Percentiles rank a stretch among this genome's conserved stretches.
Conservation (phyloP, 1,284 basidiomycete genomes). For the Dichomitus squalens region DNA sequence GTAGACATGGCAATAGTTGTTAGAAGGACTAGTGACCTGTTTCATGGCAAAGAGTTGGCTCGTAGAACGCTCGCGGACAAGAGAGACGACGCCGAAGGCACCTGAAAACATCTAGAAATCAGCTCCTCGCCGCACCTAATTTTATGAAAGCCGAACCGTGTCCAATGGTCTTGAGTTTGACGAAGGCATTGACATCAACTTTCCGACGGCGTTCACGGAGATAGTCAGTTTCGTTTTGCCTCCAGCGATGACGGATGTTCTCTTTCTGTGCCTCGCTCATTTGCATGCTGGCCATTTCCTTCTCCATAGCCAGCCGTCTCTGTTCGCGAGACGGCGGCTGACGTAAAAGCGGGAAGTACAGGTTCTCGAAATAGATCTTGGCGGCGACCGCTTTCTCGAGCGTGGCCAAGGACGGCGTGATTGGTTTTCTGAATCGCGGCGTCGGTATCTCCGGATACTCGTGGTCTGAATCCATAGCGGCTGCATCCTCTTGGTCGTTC, state of each 20-base stretch:
- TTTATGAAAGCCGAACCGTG: slow-evolving; percentile 63
- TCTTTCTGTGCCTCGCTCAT: slow-evolving; percentile 74
- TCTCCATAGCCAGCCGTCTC: slow-evolving; percentile 83
- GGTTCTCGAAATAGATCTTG: slow-evolving; percentile 95
- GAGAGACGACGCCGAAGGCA: slow-evolving; percentile 94
- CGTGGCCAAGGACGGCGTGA: slow-evolving; percentile 86
- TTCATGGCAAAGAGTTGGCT: slow-evolving; percentile 95
- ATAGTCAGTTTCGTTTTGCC: slow-evolving; percentile 87
- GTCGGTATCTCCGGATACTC: slow-evolving; percentile 35
- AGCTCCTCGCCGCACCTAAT: slow-evolving; percentile 15
- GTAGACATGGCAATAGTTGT: background rate
- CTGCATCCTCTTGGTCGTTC: slow-evolving; percentile 57
- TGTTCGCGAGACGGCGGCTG: slow-evolving; percentile 86
- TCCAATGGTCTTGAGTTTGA: slow-evolving; percentile 93
- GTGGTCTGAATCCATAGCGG: slow-evolving; percentile 27
- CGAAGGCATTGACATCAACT: slow-evolving; percentile 85
- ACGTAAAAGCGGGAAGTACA: slow-evolving; percentile 90
- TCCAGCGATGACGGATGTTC: slow-evolving; percentile 75
- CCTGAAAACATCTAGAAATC: slow-evolving; percentile 43
- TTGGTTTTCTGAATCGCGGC: slow-evolving; percentile 51
- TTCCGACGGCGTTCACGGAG: slow-evolving; percentile 82
- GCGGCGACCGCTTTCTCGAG: slow-evolving; percentile 92
- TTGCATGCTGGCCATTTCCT: slow-evolving; percentile 78
- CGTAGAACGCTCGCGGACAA: slow-evolving; percentile 82
- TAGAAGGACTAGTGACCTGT: slow-evolving; percentile 57